Evolutionary conservation across 2,329 filamentous ascomycete genomes (phyloP), one percentile per base, ranked within the genome.

Genomic region (Botrytis deweyae): DNA sequence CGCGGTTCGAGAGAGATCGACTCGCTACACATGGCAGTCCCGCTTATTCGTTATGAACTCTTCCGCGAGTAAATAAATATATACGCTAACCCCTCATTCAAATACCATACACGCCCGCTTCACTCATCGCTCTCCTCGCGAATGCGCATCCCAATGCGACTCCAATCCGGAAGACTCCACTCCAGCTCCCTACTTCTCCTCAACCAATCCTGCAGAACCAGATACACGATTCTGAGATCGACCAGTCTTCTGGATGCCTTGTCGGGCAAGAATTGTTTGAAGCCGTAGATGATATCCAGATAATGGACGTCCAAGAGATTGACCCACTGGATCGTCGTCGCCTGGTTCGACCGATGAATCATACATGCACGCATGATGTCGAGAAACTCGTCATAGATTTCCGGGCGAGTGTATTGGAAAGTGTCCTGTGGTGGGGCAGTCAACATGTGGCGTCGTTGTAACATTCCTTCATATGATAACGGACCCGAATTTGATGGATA

Each of bases 341-440:
- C 7, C 16, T 7, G 1, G 49, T 2, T n/a, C 22, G 29, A 36
- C 2, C 0, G 12, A 25, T 40, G 38, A 9, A n/a, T n/a, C 8
- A 1, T 0, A 16, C 4, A 16, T 14, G 22, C 12, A n/a, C 14
- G 3, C 49, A 55, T 0, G 49, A 62, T 40, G 1, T 16, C 0
- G 0, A n/a, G 1, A 2, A 62, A 62, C 1, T 16, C 22, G 10
- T 16, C 0, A 0, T 1, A 4, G 1, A 18, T 62, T n/a, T 1
- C 12, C 0, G 59, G 12, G 1, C 5, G 25, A 42, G 25, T 29
- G 38, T 20, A 8, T 14, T 16, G 2, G 18, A 44, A 44, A 6
- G n/a, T 1, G 10, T 10, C 1, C 40, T 65, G 62, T 7, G 9
- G 29, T 33, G 18, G 3, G 22, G n/a, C 22, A 14, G 38, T 65